A percentile compares a stretch with the other conserved stretches of the same genome.
phyloP scores from a whole-genome alignment of 352 stramenopile genomes.

The Pythium sp. region DNA sequence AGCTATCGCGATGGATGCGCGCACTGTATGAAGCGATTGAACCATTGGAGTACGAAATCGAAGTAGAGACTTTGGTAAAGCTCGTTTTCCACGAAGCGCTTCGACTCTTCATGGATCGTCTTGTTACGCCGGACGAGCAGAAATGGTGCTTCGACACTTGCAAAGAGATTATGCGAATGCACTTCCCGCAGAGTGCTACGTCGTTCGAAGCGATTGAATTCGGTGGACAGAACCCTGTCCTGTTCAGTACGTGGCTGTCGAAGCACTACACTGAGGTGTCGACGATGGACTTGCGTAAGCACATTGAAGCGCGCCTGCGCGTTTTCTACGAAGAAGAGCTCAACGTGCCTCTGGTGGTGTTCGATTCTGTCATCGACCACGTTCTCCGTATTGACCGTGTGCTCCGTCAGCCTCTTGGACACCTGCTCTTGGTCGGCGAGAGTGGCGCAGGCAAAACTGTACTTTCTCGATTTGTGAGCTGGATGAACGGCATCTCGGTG shows the following conservation, averaged over 20 bases:
- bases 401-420: constrained; percentile 97
- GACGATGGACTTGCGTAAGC: constrained; percentile 92
- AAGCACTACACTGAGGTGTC: constrained; percentile 96
- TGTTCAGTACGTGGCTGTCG: constrained; percentile 98
- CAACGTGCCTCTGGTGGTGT: constrained; percentile 99
- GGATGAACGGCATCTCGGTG: constrained; percentile 99
- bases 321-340: constrained; percentile 99
- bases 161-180: constrained; percentile 76
- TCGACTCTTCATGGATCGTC: constrained; percentile 98
- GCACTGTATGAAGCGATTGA: constrained; percentile 98
- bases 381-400: constrained; percentile 98
- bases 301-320: constrained; percentile 95
- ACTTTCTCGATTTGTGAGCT: constrained; percentile 99
- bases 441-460: constrained; percentile 99
- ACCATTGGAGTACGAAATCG: constrained; percentile 92
- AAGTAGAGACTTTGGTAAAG: constrained; percentile 95
- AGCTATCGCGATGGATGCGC: constrained; percentile 99
- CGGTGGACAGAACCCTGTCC: constrained; percentile 89
- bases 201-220: constrained; percentile 71
- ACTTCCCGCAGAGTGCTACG: constrained; percentile 82
- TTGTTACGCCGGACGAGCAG: constrained; percentile 96
- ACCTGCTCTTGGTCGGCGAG: constrained; percentile 98
- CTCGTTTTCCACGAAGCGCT: constrained; percentile 99
- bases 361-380: constrained; percentile 99
- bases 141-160: constrained; percentile 94